Base-by-base conservation (phyloP, 2,329 filamentous ascomycete genomes). In the Thielaviopsis cerberus region DNA sequence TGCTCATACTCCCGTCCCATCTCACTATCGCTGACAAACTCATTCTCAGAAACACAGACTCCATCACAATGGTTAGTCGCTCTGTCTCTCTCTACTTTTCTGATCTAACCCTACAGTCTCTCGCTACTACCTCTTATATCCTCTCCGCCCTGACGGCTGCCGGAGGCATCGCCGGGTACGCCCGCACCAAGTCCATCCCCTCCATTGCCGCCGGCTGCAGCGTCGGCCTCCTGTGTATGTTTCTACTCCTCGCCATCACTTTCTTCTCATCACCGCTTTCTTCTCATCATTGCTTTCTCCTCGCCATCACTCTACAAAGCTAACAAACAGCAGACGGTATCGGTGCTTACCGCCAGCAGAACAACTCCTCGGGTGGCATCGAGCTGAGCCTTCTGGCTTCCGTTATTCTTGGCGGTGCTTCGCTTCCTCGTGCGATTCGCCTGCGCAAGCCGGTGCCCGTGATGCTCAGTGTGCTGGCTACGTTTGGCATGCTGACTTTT, bases 351-450 rank as follows among this genome's bases (percentile, higher is more conserved):
- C 86, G 90, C 60, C 82, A 95, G 62, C 82, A 85, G 65, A 83
- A 81, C 65, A 75, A 78, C 61, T 78, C 88, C 68, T 69, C 86
- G 2, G 95, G 92, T 69, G 92, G 91, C 62, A 73, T 94, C 64
- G 92, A 97, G 71, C 74, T 95, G 51, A 87, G 85, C n/a, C 77
- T 98, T 10, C 75, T 96, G 51, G 92, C 92, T 4, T 94, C 88
- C 0, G 66, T 88, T n/a, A 73, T 97, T 25, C 78, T 98, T 37
- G 91, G 78, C 50, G 89, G 88, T 22, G 86, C 86, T 50, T 85
- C 87, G 1, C 83, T 97, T 61, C 92, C 92, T 13, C 79, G 92
- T 56, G 92, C 89, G 4, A 82, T 98, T 66, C 87, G 82, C 69
- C 79, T 83, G 50, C 76, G 78, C 64, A 98, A 97, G 78, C 86